phyloP scores from a whole-genome alignment of 352 stramenopile genomes.

The Phytophthora lateralis region DNA sequence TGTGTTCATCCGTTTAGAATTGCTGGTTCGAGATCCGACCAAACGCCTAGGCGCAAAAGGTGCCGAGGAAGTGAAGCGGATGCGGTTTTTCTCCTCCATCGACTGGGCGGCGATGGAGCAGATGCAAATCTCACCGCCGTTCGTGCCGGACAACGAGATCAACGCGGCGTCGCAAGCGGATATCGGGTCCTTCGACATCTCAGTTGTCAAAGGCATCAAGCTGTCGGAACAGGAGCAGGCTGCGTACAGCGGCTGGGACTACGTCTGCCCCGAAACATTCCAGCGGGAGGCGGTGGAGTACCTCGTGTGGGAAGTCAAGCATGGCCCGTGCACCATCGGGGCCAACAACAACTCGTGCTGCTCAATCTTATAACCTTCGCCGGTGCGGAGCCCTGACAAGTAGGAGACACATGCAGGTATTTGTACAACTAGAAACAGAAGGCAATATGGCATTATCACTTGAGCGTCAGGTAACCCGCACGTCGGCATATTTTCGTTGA shows the following conservation, averaged over 20 bases:
- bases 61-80: constrained; percentile 76
- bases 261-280: constrained; percentile 77
- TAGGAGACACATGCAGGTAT: constrained; percentile 8
- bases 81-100: constrained; percentile 80
- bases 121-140: constrained; percentile 68
- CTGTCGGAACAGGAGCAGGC: constrained; percentile 71
- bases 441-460: constrained; percentile 7
- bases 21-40: constrained; percentile 74
- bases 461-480: constrained; percentile 13
- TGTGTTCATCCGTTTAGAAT: constrained; percentile 43
- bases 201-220: constrained; percentile 73
- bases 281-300: constrained; percentile 85
- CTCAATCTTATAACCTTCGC: constrained; percentile 45
- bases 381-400: constrained; percentile 2
- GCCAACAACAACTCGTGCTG: constrained; percentile 72
- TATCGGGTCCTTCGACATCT: constrained; percentile 83
- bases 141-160: constrained; percentile 86
- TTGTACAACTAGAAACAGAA: constrained; percentile 28
- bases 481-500: constrained; percentile 21
- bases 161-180: constrained; percentile 83
- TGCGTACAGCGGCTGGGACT: constrained; percentile 76
- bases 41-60: constrained; percentile 75
- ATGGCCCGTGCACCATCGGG: constrained; percentile 71
- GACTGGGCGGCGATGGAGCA: constrained; percentile 80
- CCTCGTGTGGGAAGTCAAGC: constrained; percentile 82